Base-by-base conservation (phyloP, 768 basidiomycete species). In the Podaxis sp. region DNA sequence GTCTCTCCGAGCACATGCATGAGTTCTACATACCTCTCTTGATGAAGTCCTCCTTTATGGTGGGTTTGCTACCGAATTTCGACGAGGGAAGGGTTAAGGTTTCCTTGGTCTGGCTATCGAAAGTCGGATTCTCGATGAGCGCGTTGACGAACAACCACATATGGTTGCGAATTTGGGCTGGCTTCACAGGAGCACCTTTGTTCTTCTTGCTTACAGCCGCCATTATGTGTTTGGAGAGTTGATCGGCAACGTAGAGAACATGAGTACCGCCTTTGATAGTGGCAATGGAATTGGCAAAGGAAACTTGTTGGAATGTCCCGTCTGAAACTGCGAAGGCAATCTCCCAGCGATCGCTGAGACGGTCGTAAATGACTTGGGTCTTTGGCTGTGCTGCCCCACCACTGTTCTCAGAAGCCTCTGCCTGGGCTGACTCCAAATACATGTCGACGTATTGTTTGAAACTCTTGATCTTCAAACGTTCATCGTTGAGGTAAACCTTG, bases 31-130 rank as follows among this genome's bases (percentile, higher is more conserved):
- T 64, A 95, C 96, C 89, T 79, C 95, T 98, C 80, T 98, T 98
- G 80, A 96, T 83, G 72, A 98, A 98, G 0, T 97, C 95, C 57
- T 98, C 96, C 1, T 90, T 85, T 12, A 98, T 70, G 2, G 74
- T 75, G 2, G 94, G 93, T 73, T 90, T 96, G 49, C 90, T 90
- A 9, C 95, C 93, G 70, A 98, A 99, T 74, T 96, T 96, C 33
- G 86, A 88, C 19, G 89, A 78, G 2, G 89, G 87, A 50, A 98
- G 77, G 1, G 96, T 98, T 66, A 99, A 77, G 3, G 88, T 91
- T 74, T 99, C 97, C 79, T 99, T 99, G 40, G 97, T 98, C 75
- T 99, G 97, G 82, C 93, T 95, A 82, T 99, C 96, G 75, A 99
- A 99, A 0, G 94, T 93, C 8, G 97, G 96, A 71, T 99, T 99